A percentile compares a stretch with the other conserved stretches of the same genome.
Evolutionary conservation across 1,284 basidiomycete species (phyloP).

Genomic region (Athelia psychrophila): DNA sequence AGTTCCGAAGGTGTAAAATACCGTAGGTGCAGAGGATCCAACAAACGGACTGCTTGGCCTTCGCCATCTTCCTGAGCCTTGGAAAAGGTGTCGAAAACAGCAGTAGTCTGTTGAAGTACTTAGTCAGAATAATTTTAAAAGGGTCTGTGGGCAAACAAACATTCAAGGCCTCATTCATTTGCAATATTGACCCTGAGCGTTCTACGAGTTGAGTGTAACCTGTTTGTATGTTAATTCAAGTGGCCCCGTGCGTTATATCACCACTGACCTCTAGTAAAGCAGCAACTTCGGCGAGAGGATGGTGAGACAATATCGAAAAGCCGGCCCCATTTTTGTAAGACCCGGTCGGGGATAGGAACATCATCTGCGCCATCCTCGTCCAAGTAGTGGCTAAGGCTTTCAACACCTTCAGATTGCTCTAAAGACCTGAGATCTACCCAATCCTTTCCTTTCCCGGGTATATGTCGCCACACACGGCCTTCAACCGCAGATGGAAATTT

Average conservation of each 20-base stretch:
- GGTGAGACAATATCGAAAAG: conserved; percentile 76
- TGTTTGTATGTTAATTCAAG: conserved; percentile 19
- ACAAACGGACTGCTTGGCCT: conserved; percentile 44
- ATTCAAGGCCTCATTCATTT: conserved; percentile 63
- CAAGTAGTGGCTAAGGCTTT: conserved; percentile 46
- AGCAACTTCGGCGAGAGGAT: conserved; percentile 60
- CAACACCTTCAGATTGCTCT: conserved; percentile 11
- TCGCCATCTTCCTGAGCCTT: conserved; percentile 36
- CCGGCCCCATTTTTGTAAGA: conserved; percentile 72
- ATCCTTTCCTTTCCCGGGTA: conserved; percentile 42
- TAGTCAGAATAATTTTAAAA: too few species aligned
- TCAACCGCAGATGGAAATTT: conserved; percentile 21
- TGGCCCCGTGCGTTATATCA: not conserved
- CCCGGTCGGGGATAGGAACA: conserved; percentile 49
- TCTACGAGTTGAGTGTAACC: conserved; percentile 77
- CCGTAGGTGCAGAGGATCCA: conserved; percentile 57
- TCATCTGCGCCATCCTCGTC: conserved; percentile 31
- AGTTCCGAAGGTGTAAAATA: conserved; percentile 74
- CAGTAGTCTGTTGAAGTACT: conserved; percentile 48
- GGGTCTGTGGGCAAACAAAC: conserved; percentile 34
- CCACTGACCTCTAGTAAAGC: conserved; percentile 72
- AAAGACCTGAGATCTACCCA: conserved; percentile 40
- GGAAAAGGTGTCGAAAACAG: conserved; percentile 57
- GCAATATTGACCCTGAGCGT: conserved; percentile 70
- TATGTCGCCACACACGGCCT: conserved; percentile 41